Conservation (phyloP, 371 early-diverging fungal genomes). For the Apophysomyces variabilis region DNA sequence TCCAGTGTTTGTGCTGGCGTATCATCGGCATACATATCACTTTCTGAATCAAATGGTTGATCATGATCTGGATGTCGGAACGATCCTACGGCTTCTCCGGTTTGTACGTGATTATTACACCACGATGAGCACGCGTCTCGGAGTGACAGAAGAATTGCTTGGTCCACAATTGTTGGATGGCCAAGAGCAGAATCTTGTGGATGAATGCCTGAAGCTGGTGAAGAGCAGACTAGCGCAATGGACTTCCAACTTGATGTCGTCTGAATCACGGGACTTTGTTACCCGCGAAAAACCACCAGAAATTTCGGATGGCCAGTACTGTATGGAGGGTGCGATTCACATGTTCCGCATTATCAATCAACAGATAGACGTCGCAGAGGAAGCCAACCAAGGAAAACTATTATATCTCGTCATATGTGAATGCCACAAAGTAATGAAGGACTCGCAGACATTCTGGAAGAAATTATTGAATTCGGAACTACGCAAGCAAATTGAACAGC, state of each 20-base stretch:
- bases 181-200: constrained; percentile 85
- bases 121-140: constrained; percentile 83
- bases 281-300: constrained; percentile 79
- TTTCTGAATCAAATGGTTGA: constrained; percentile 75
- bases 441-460: constrained; percentile 82
- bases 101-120: constrained; percentile 94
- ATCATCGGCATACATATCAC: constrained; percentile 89
- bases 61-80: constrained; percentile 74
- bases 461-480: constrained; percentile 74
- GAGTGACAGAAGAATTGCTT: constrained; percentile 88
- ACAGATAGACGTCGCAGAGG: constrained; percentile 88
- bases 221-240: constrained; percentile 87
- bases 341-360: constrained; percentile 97
- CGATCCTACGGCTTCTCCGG: constrained; percentile 80
- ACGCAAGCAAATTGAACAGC: constrained; percentile 72
- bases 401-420: constrained; percentile 86
- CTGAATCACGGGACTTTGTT: constrained; percentile 83
- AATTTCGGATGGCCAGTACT: constrained; percentile 75
- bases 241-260: constrained; percentile 85
- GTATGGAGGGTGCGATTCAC: constrained; percentile 81
- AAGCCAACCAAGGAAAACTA: constrained; percentile 84
- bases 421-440: constrained; percentile 83
- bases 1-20: constrained; percentile 90
- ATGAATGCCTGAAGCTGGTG: constrained; percentile 88
- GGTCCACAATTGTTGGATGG: constrained; percentile 93